phyloP scores from a whole-genome alignment of 164 flowering plant genomes.

The Hamamelis virginiana region DNA sequence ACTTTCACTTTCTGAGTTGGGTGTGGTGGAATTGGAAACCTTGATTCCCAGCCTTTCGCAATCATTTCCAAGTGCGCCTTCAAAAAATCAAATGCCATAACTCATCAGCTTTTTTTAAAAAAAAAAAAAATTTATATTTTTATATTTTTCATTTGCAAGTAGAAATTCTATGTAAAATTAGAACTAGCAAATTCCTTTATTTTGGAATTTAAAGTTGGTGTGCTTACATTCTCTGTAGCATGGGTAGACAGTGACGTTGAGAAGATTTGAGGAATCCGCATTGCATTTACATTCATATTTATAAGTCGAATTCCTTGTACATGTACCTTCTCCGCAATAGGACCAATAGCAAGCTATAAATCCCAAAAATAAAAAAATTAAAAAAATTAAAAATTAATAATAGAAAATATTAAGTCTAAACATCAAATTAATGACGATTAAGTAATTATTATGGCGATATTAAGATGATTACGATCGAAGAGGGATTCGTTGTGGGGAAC shows the following conservation, averaged over 20 bases:
- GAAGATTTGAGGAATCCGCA: constrained; percentile 47
- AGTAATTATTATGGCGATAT: background rate
- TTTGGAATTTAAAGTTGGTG: background rate
- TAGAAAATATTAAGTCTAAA: background rate
- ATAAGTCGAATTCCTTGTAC: constrained; percentile 26
- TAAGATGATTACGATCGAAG: constrained; percentile 48
- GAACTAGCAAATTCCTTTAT: background rate
- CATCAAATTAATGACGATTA: background rate
- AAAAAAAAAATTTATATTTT: no score
- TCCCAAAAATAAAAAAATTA: background rate
- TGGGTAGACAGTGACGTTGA: constrained; percentile 50
- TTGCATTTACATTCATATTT: constrained; percentile 47
- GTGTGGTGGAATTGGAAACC: constrained; percentile 17
- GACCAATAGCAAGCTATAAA: constrained; percentile 61
- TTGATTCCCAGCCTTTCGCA: constrained; percentile 45
- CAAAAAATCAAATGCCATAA: background rate
- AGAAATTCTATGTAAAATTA: background rate
- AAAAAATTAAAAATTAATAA: background rate
- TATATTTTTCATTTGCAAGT: no score
- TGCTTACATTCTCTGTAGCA: constrained; percentile 63
- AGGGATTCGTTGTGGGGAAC: constrained; percentile 34
- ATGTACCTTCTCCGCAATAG: constrained; percentile 66
- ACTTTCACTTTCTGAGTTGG: background rate
- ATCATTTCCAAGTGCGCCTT: constrained; percentile 52
- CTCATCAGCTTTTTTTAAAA: background rate